Evolutionary conservation across 306 rosid species (phyloP).

Genomic region (Arachis hypogaea): DNA sequence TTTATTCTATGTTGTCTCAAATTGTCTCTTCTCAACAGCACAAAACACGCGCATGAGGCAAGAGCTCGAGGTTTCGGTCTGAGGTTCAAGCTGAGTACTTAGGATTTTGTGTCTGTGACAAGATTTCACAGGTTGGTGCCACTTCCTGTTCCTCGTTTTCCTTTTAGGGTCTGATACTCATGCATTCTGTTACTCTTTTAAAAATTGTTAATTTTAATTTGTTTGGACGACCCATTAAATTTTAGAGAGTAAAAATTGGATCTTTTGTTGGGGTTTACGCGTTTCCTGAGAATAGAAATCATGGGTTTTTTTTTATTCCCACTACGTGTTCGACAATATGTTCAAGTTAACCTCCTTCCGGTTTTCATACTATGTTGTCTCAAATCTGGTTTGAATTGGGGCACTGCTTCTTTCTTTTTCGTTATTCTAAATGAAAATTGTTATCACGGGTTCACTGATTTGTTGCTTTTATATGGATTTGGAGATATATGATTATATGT

Average conservation of each 20-base stretch:
- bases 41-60: neutral
- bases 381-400: neutral
- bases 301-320: neutral
- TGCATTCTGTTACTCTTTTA: neutral
- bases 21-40: neutral
- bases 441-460: neutral
- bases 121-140: constrained; percentile 1
- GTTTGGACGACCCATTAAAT: neutral
- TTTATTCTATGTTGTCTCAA: neutral
- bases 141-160: neutral
- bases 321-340: neutral
- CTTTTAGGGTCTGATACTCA: neutral
- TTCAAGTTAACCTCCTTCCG: neutral
- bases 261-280: constrained; percentile 2
- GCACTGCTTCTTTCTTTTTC: neutral
- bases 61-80: neutral
- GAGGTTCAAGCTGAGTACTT: neutral
- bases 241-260: neutral
- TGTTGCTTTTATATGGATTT: neutral
- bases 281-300: constrained; percentile 1
- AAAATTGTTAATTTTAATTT: neutral
- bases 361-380: constrained; percentile 6
- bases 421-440: neutral
- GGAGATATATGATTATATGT: too few species aligned
- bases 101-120: neutral